Evolutionary conservation across 768 basidiomycete genomes (phyloP), one percentile per base, ranked within the genome.

Genomic region (Astraeus odoratus): DNA sequence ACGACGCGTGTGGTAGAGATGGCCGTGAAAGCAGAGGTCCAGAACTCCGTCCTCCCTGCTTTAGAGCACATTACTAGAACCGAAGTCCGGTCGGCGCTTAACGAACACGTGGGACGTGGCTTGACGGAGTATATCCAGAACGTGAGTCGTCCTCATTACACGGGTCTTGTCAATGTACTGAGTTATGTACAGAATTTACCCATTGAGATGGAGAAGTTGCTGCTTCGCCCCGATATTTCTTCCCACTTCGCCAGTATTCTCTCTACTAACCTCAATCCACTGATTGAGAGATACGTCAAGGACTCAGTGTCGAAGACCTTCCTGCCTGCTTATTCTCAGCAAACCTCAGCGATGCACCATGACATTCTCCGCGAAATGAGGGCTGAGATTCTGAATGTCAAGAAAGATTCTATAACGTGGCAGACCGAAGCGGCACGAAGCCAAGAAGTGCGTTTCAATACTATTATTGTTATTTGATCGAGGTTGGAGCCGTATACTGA

Each of bases 1-100:
- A 92, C 89, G 9, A 88, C 87, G 8, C 77, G 87, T 10, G 86
- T 91, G 39, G 90, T 93, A 35, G 90, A 93, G 67, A 76, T 84
- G 74, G 90, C 88, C 12, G 84, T 92, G 57, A 90, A 89, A 69
- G 73, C 69, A 42, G 89, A 91, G 59, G 83, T 92, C 13, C 87
- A 87, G 59, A 83, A 74, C 55, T 88, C 86, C 0, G 86, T 93
- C 10, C 70, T 91, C 16, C 90, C 90, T 4, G 77, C 87, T 7
- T 70, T 93, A 26, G 87, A 90, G 61, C 81, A 68, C 43, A 87
- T 91, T 59, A 91, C 87, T 8, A 84, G 81, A 65, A 78, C 66
- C 40, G 89, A 92, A 63, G 84, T 94, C 44, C 83, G 81, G 62
- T 66, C 76, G 4, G 86, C 84, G 9, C 70, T 92, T 50, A 84